Evolutionary conservation across 2,329 filamentous ascomycete species (phyloP), one percentile per base, ranked within the genome.

Genomic region (Stagonosporopsis chrysanthemi): DNA sequence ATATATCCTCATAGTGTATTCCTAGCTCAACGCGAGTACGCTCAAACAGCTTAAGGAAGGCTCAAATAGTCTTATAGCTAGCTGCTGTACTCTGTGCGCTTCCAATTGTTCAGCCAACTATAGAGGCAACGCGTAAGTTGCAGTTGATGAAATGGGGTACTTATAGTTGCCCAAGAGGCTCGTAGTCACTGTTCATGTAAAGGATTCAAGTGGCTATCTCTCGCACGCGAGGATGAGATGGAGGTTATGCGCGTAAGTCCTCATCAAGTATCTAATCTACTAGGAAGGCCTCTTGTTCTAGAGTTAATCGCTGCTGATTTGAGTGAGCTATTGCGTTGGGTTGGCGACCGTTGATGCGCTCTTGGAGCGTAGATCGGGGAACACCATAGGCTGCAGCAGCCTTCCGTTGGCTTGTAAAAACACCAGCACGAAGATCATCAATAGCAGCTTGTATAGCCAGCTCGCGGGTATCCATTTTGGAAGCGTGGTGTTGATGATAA

Each of bases 231-330:
- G 15, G 41, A 31, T 31, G n/a, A n/a, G 41, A 44, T 14, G 26
- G 26, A 31, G 26, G 26, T 29, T 44, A 15, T 12, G 41, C 41
- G 41, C 41, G 28, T 31, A 9, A 44, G 41, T 44, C 41, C 41
- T 44, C 28, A 19, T 44, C 41, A 29, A 31, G 41, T 8, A 44
- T 44, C n/a, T n/a, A n/a, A n/a, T n/a, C n/a, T n/a, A n/a, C n/a
- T n/a, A n/a, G n/a, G n/a, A n/a, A n/a, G n/a, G n/a, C n/a, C n/a
- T n/a, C n/a, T n/a, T n/a, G n/a, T n/a, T n/a, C n/a, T n/a, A n/a
- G n/a, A n/a, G n/a, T n/a, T n/a, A n/a, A n/a, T n/a, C n/a, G n/a
- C n/a, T n/a, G n/a, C n/a, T n/a, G n/a, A n/a, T n/a, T n/a, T 5
- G 26, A 28, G 26, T 28, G 26, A 28, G 26, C 26, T 28, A 28